Evolutionary conservation across 805 yeast species (phyloP).

Genomic region (Saccharomycopsis schoenii): DNA sequence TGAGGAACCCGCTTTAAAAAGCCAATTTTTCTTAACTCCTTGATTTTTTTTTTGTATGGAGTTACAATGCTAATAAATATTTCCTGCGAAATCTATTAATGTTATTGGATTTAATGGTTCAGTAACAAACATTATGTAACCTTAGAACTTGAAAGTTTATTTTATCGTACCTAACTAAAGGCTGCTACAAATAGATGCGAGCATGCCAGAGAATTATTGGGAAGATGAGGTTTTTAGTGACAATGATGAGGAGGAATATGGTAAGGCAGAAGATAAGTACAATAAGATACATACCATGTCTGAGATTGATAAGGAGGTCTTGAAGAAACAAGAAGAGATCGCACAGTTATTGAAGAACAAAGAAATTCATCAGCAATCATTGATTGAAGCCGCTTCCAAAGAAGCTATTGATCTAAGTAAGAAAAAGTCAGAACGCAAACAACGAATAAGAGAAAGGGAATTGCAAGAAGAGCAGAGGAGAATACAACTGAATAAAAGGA

Average conservation of each 20-base stretch:
- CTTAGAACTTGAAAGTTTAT: too few species aligned
- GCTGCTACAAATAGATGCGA: not conserved
- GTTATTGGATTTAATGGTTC: too few species aligned
- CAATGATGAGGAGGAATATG: constrained; percentile 15
- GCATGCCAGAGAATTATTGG: not conserved
- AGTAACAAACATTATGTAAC: too few species aligned
- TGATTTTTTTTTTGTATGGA: not conserved
- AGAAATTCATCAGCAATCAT: constrained; percentile 3
- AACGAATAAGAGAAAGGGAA: not conserved
- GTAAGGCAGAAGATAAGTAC: constrained; percentile 11
- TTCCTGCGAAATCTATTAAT: too few species aligned
- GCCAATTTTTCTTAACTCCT: not conserved
- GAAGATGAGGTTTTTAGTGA: constrained; percentile 3
- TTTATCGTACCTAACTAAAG: too few species aligned
- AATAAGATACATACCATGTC: constrained; percentile 12
- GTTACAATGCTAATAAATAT: too few species aligned
- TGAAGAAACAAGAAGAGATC: constrained; percentile 9
- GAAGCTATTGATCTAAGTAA: not conserved
- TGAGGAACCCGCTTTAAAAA: not conserved
- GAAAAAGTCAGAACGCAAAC: not conserved
- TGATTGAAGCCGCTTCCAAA: not conserved
- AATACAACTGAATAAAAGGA: not conserved
- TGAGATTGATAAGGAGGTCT: constrained; percentile 12
- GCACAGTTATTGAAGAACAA: constrained; percentile 11
- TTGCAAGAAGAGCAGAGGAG: not conserved